These are phyloP conservation scores for Emericellopsis atlantica DNA, from an alignment of 2,329 filamentous ascomycete species.

Conservation along the genomic window DNA sequence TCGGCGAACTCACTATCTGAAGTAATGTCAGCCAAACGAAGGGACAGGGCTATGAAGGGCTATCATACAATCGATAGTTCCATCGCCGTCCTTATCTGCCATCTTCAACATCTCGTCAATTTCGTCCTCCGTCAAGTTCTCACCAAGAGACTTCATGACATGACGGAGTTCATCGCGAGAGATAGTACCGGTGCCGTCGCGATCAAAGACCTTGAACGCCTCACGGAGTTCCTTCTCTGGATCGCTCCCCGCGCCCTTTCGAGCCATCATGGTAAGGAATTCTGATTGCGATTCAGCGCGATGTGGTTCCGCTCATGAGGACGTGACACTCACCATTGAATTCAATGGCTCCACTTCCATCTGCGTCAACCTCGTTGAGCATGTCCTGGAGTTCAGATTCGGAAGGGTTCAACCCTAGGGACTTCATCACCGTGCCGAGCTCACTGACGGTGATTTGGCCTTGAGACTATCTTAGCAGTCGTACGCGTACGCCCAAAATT, in stretches of 20 bases:
- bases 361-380: slow-evolving; percentile 53
- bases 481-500: neutral
- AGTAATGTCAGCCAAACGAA: neutral
- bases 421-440: slow-evolving; percentile 50
- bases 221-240: slow-evolving; percentile 52
- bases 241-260: slow-evolving; percentile 48
- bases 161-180: slow-evolving; percentile 47
- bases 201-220: slow-evolving; percentile 51
- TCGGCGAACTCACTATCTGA: slow-evolving; percentile 3
- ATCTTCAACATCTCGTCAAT: slow-evolving; percentile 54
- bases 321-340: slow-evolving; percentile 37
- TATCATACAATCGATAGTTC: slow-evolving; percentile 47
- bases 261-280: slow-evolving; percentile 55
- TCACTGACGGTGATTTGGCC: slow-evolving; percentile 53
- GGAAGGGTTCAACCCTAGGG: slow-evolving; percentile 49
- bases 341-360: slow-evolving; percentile 54
- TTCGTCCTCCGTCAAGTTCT: slow-evolving; percentile 51
- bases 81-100: slow-evolving; percentile 52
- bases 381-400: slow-evolving; percentile 52
- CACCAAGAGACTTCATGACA: slow-evolving; percentile 52
- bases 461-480: neutral
- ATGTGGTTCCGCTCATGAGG: neutral
- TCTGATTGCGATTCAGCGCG: slow-evolving; percentile 23
- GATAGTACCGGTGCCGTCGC: slow-evolving; percentile 54
- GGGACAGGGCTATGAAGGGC: slow-evolving; percentile 8